Evolutionary conservation across 805 yeast species (phyloP).

Genomic region (Wickerhamomyces chambardii): DNA sequence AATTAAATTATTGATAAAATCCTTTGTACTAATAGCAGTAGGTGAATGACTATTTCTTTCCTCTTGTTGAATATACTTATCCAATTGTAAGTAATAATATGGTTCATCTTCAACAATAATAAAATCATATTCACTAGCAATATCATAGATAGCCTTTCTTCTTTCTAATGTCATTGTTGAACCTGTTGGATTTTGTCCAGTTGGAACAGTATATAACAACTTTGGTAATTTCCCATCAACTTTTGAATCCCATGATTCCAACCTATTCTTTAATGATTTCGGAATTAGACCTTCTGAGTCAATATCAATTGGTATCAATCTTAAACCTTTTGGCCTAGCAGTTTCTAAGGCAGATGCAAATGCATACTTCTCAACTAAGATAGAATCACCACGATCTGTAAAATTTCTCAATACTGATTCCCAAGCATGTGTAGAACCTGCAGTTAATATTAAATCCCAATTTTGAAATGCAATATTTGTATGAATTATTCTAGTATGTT

Average conservation of each 20-base stretch:
- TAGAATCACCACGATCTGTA: constrained; percentile 45
- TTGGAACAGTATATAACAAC: constrained; percentile 54
- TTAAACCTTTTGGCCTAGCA: constrained; percentile 37
- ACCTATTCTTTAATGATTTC: constrained; percentile 34
- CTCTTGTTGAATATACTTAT: constrained; percentile 17
- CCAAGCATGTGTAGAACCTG: constrained; percentile 50
- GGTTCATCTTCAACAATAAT: constrained; percentile 65
- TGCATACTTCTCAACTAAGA: constrained; percentile 59
- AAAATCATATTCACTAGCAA: constrained; percentile 49
- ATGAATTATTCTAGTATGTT: constrained; percentile 28
- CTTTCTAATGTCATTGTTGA: constrained; percentile 39
- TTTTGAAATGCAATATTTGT: constrained; percentile 31
- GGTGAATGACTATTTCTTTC: constrained; percentile 18
- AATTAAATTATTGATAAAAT: constrained; percentile 39
- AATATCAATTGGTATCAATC: constrained; percentile 33
- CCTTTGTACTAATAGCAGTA: no score
- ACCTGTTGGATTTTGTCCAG: constrained; percentile 68
- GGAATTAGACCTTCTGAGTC: constrained; percentile 37
- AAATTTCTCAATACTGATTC: constrained; percentile 42
- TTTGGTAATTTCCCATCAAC: constrained; percentile 37
- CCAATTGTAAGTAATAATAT: constrained; percentile 47
- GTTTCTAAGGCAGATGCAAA: constrained; percentile 47
- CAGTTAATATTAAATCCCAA: constrained; percentile 37
- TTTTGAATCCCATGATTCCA: constrained; percentile 52
- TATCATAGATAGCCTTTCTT: constrained; percentile 36